Evolutionary conservation across 1,284 basidiomycete species (phyloP).

Genomic region (Tilletia caries): DNA sequence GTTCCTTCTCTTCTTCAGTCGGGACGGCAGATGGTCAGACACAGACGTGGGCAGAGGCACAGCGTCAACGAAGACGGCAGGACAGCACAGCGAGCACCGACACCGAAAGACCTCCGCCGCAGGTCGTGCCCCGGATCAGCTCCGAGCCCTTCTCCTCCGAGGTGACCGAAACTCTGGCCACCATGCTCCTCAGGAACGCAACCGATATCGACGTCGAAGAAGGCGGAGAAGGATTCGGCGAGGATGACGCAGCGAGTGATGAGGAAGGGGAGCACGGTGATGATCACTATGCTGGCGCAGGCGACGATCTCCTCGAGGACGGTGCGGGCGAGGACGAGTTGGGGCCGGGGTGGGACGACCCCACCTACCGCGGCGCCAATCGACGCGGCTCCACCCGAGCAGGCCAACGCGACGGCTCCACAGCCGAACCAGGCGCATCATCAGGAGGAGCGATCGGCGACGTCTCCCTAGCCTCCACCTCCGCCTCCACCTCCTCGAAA

Average conservation of each 20-base stretch:
- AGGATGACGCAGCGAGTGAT: not conserved
- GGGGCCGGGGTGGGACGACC: constrained; percentile 4
- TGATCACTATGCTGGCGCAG: not conserved
- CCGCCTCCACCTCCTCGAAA: not conserved
- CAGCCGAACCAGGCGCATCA: not conserved
- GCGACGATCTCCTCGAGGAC: not conserved
- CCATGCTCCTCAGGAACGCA: not conserved
- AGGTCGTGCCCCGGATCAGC: constrained; percentile 1
- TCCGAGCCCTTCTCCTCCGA: not conserved
- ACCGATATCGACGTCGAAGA: not conserved
- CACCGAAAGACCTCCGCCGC: not conserved
- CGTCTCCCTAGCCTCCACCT: not conserved
- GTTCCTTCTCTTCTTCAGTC: too few species aligned
- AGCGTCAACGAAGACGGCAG: not conserved
- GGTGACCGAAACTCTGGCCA: not conserved
- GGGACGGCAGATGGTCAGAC: not conserved
- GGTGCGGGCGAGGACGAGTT: not conserved
- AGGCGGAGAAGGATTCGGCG: not conserved
- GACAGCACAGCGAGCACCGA: not conserved
- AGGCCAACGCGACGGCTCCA: too few species aligned
- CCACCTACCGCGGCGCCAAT: not conserved
- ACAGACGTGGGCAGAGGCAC: constrained; percentile 1
- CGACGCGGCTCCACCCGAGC: too few species aligned
- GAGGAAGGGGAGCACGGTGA: not conserved
- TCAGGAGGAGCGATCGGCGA: not conserved